Base-by-base conservation (phyloP, 192 early-diverging fungal genomes). In the Podochytrium sp. region DNA sequence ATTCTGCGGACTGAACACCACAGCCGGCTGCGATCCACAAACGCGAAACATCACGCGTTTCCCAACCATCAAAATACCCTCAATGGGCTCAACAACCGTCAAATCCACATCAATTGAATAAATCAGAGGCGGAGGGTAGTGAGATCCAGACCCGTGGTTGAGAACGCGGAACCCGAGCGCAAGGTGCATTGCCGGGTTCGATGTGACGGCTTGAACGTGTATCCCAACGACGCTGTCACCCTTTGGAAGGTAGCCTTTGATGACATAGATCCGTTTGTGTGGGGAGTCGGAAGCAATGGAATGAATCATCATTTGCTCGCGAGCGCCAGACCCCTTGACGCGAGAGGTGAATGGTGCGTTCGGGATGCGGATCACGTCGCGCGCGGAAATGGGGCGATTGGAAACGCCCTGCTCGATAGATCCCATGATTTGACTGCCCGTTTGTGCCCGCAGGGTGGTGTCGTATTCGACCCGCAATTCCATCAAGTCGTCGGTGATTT, bases 401-500 rank as follows among this genome's bases (percentile, higher is more conserved):
- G 52, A 7, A 23, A 55, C 52, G 29, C 63, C 63, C 1, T 33
- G 63, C 34, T 5, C 23, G 42, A 65, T 43, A 1, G 41, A 42
- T 18, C 63, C 63, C 2, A 43, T 25, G 6, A 43, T 35, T 7
- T 18, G 12, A 16, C 63, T 42, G 2, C 63, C 63, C 5, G 63
- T 43, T n/a, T 14, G 14, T 6, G 23, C 40, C 23, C 20, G 25
- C 30, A 7, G n/a, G 7, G 18, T 16, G 5, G 25, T 29, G 42
- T 40, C 38, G 7, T 47, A 7, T 47, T 65, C 63, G 63, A 65
- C 38, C 6, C 23, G 29, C 6, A 65, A 20, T 65, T 65, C 40
- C 20, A 65, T 4, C 2, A 39, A 49, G 42, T 65, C 41, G 63
- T 65, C 63, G 6, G 10, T 47, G 42, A 47, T 49, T 65, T 65